These are phyloP conservation scores for Aspergillus sp. DNA, from an alignment of 2,329 filamentous ascomycete genomes.

Conservation along the genomic window DNA sequence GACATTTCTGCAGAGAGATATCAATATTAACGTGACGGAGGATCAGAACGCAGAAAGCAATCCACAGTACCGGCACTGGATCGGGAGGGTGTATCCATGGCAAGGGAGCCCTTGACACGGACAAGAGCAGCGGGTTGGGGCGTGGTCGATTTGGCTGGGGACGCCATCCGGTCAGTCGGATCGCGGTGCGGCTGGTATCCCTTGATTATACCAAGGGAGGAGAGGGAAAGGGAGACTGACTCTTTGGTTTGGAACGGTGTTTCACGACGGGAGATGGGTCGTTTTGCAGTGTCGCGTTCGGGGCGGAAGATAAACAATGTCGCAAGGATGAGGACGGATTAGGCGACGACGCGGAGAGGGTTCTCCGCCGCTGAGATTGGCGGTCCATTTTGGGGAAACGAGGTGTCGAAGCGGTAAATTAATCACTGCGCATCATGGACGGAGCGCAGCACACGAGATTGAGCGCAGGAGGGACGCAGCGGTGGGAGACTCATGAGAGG, in stretches of 20 bases:
- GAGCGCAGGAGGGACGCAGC: constrained; percentile 15
- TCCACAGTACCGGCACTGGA: constrained; percentile 16
- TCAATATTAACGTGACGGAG: constrained; percentile 8
- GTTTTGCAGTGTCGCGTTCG: constrained; percentile 12
- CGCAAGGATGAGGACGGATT: constrained; percentile 21
- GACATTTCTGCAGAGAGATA: constrained; percentile 22
- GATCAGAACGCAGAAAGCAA: not conserved
- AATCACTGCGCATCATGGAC: constrained; percentile 24
- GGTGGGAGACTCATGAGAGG: constrained; percentile 14
- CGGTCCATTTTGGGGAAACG: constrained; percentile 22
- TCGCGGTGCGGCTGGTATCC: not conserved
- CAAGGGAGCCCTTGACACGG: constrained; percentile 28
- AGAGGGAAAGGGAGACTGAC: constrained; percentile 16
- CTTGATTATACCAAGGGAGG: constrained; percentile 10
- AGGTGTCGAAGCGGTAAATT: constrained; percentile 9
- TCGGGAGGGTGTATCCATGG: constrained; percentile 31
- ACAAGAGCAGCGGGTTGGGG: constrained; percentile 28
- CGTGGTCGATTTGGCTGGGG: constrained; percentile 19
- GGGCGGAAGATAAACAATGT: constrained; percentile 22
- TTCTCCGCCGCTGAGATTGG: constrained; percentile 23
- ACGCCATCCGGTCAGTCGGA: constrained; percentile 14
- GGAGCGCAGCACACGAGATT: constrained; percentile 22
- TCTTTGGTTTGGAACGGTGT: constrained; percentile 16
- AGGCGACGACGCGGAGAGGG: constrained; percentile 20
- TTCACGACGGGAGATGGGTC: constrained; percentile 18